Conservation (phyloP, 2,329 filamentous ascomycete genomes). For the Alternaria gaisen region DNA sequence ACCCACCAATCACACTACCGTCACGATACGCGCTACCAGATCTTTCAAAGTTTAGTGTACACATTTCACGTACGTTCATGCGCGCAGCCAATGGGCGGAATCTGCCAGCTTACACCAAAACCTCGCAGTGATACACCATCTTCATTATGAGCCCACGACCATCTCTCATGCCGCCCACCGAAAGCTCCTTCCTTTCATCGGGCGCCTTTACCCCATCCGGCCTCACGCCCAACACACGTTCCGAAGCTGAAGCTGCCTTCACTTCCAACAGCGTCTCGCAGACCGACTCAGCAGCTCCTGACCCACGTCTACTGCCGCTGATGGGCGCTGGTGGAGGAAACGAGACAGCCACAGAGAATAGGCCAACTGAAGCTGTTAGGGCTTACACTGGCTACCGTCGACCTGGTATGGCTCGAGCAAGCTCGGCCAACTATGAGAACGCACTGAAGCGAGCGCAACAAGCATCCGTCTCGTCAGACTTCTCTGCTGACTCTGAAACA, state of each 20-base stretch:
- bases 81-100: neutral
- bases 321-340: slow-evolving; percentile 14
- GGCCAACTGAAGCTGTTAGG: slow-evolving; percentile 35
- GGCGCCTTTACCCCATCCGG: slow-evolving; percentile 42
- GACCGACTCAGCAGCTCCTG: slow-evolving; percentile 49
- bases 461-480: slow-evolving; percentile 34
- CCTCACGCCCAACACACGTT: slow-evolving; percentile 48
- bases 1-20: neutral
- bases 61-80: neutral
- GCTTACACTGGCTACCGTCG: slow-evolving; percentile 36
- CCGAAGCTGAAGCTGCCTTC: slow-evolving; percentile 48
- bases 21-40: neutral
- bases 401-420: slow-evolving; percentile 34
- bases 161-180: slow-evolving; percentile 30
- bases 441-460: slow-evolving; percentile 37
- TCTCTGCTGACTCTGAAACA: slow-evolving; percentile 27
- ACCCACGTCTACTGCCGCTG: slow-evolving; percentile 24
- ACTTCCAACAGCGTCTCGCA: slow-evolving; percentile 40
- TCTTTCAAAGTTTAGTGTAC: neutral
- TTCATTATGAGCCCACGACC: slow-evolving; percentile 30
- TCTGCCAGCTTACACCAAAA: slow-evolving; percentile 2
- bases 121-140: neutral
- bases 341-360: slow-evolving; percentile 10
- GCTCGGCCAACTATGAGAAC: slow-evolving; percentile 44
- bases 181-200: slow-evolving; percentile 27